Evolutionary conservation across 1,284 basidiomycete genomes (phyloP).

Genomic region (Sphaerobolus stellatus): DNA sequence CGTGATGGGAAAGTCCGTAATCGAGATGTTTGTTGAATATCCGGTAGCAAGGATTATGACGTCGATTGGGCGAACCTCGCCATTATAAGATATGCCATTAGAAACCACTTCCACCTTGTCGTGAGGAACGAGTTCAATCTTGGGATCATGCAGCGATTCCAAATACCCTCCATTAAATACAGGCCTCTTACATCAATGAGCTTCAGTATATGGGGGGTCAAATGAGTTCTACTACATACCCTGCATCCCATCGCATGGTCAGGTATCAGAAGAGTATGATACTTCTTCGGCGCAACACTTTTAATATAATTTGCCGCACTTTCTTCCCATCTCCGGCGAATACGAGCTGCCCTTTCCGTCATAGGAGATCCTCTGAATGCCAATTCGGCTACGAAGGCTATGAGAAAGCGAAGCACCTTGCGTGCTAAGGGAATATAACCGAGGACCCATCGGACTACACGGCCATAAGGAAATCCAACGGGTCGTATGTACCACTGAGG

Average conservation of each 20-base stretch:
- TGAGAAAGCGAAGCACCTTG: neutral
- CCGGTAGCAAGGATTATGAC: constrained; percentile 35
- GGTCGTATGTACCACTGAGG: neutral
- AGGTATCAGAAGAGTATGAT: neutral
- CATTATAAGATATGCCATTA: neutral
- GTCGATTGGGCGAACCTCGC: constrained; percentile 25
- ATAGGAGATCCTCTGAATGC: neutral
- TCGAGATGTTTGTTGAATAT: constrained; percentile 19
- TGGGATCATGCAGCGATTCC: neutral
- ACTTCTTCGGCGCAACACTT: neutral
- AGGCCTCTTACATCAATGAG: neutral
- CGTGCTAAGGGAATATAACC: neutral
- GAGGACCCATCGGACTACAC: neutral
- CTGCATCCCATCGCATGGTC: neutral
- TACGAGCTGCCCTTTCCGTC: neutral
- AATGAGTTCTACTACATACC: neutral
- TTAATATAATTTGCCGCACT: neutral
- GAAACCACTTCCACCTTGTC: neutral
- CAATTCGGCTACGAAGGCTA: neutral
- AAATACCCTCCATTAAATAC: neutral
- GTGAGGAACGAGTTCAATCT: neutral
- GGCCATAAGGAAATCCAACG: neutral
- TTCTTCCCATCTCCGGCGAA: neutral
- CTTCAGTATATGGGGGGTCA: neutral
- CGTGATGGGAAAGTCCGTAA: neutral